Base-by-base conservation (phyloP, 805 yeast species). In the Peterozyma toletana region DNA sequence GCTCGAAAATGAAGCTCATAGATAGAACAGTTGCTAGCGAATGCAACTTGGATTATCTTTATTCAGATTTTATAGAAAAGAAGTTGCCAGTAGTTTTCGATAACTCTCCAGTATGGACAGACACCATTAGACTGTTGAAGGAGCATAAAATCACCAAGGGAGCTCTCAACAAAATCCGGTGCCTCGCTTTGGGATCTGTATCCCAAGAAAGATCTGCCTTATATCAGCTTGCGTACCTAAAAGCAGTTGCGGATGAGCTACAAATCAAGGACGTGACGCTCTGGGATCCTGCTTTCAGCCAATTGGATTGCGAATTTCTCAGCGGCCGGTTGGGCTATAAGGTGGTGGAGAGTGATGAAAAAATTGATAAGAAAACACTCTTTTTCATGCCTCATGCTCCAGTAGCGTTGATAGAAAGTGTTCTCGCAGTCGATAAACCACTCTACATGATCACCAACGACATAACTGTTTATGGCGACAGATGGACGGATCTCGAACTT, bases 361-460 rank as follows among this genome's bases (percentile, higher is more conserved):
- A 21, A 21, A 30, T 18, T 3, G 29, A 39, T 3, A 4, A 16
- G 1, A 39, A 38, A 1, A 13, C 29, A 13, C 11, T n/a, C 2
- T 34, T 41, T 7, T 64, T 49, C 43, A 52, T 63, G 58, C 68
- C 69, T 0, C 69, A 64, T 50, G 48, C 55, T 10, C 68, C 68
- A 2, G 55, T 62, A 5, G 46, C 44, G 5, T 46, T 55, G 2
- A 27, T 64, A n/a, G 68, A 64, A 37, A 13, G 34, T 1, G 44
- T 62, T 3, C 18, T 64, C 1, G 15, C 35, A 1, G 16, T 11
- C 1, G 49, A 44, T 6, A 40, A 53, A 11, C 67, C 68, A 1
- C 11, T n/a, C 2, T 48, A 46, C 44, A 38, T 64, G 47, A 38
- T 64, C 9, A 52, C 62, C 1, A 64, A 64, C 43, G 64, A 64